These are phyloP conservation scores for Colletotrichum sp. DNA, from an alignment of 2,329 filamentous ascomycete species.

Conservation along the genomic window DNA sequence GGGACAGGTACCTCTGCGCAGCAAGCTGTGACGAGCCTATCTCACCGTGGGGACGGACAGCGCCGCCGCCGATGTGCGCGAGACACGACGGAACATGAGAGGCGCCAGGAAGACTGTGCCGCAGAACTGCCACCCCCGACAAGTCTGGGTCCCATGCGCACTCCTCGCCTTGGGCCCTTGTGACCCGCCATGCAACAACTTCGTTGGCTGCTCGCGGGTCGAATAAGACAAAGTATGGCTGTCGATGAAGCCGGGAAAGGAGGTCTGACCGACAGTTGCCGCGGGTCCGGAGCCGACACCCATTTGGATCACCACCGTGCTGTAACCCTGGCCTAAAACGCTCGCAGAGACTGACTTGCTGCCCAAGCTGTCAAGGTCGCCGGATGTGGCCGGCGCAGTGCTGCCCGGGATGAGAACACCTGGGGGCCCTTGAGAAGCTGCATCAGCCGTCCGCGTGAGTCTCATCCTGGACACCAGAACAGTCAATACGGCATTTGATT, in stretches of 20 bases:
- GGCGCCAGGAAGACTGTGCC: not conserved
- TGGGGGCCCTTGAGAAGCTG: too few relatives aligned
- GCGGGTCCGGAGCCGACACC: fast-evolving
- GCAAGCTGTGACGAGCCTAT: too few relatives aligned
- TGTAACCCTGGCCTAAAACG: fast-evolving
- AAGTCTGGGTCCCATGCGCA: fast-evolving
- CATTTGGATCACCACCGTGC: fast-evolving
- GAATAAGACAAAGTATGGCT: fast-evolving
- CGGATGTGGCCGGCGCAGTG: not conserved
- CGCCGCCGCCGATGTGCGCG: too few relatives aligned
- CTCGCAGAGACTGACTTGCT: not conserved
- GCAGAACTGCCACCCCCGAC: fast-evolving
- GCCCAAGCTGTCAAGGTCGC: not conserved
- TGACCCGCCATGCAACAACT: not conserved
- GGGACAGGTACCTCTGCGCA: too few relatives aligned
- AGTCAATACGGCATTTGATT: fast-evolving
- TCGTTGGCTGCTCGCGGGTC: fast-evolving
- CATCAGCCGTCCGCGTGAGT: not conserved
- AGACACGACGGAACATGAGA: fast-evolving
- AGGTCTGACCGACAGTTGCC: fast-evolving
- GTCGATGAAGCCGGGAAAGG: not conserved
- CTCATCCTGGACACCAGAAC: fast-evolving
- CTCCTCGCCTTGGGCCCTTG: fast-evolving
- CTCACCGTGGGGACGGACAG: too few relatives aligned
- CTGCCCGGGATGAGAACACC: too few relatives aligned